phyloP scores from a whole-genome alignment of 2,329 filamentous ascomycete genomes.

The Knufia petricola region DNA sequence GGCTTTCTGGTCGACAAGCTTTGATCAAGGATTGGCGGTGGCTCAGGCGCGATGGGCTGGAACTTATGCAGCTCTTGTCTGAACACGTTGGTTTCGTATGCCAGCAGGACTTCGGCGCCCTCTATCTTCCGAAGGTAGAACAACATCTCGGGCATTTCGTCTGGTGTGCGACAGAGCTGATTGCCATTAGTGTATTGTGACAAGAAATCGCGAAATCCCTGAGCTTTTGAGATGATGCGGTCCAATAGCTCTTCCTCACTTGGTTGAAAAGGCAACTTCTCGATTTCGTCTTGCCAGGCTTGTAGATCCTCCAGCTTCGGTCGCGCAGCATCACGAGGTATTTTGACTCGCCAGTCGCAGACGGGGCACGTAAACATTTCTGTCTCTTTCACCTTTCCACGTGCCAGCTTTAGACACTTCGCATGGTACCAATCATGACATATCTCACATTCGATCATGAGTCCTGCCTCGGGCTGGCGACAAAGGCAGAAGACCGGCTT shows the following conservation, averaged over 20 bases:
- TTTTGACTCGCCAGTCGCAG: conserved; percentile 94
- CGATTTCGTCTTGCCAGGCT: conserved; percentile 74
- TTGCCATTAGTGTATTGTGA: conserved; percentile 70
- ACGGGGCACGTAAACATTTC: conserved; percentile 98
- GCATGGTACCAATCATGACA: conserved; percentile 99
- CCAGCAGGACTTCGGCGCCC: conserved; percentile 83
- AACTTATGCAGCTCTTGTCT: conserved; percentile 91
- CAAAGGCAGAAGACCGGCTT: conserved; percentile 96
- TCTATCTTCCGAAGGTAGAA: conserved; percentile 97
- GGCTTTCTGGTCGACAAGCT: conserved; percentile 92
- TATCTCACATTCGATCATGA: conserved; percentile 99
- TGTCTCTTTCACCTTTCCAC: conserved; percentile 95
- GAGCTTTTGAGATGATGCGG: conserved; percentile 78
- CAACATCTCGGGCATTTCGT: conserved; percentile 79
- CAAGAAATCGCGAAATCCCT: conserved; percentile 75
- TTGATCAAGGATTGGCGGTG: conserved; percentile 75
- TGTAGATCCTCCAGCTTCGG: conserved; percentile 88
- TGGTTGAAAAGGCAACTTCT: conserved; percentile 76
- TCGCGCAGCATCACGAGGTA: conserved; percentile 87
- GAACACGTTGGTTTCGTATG: conserved; percentile 95
- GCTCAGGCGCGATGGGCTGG: conserved; percentile 76
- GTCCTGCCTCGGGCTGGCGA: conserved; percentile 80
- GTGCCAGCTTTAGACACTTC: conserved; percentile 93
- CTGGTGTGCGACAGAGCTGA: conserved; percentile 57
- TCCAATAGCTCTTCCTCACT: conserved; percentile 82